Percentiles rank a stretch among this genome's conserved stretches.
phyloP scores from a whole-genome alignment of 78 protist species.

The Blattamonas nauphoetae region DNA sequence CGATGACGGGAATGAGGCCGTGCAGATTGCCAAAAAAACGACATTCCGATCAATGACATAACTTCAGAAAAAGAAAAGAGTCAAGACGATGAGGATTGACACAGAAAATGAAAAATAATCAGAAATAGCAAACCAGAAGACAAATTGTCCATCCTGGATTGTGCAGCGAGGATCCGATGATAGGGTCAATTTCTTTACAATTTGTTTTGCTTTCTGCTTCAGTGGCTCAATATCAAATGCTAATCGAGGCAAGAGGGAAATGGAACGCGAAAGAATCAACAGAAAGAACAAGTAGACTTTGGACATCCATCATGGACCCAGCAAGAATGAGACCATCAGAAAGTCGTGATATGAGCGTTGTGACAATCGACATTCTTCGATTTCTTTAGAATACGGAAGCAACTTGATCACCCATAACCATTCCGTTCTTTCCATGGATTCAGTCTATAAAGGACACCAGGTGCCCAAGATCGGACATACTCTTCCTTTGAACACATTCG shows the following conservation, averaged over 20 bases:
- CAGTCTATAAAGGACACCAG: too few relatives aligned
- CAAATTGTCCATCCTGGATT: not conserved
- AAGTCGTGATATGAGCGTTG: not conserved
- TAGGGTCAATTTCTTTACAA: not conserved
- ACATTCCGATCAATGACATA: not conserved
- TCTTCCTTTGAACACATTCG: too few relatives aligned
- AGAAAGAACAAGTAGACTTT: not conserved
- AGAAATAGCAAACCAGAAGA: not conserved
- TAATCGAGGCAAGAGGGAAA: not conserved
- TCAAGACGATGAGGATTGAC: too few relatives aligned
- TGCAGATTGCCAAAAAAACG: not conserved
- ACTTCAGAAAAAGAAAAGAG: not conserved
- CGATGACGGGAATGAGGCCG: not conserved
- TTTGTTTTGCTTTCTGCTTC: not conserved
- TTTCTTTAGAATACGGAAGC: too few relatives aligned
- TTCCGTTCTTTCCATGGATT: too few relatives aligned
- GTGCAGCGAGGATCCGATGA: not conserved
- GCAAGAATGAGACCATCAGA: not conserved
- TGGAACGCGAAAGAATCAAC: not conserved
- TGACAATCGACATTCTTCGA: not conserved
- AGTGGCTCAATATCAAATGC: not conserved
- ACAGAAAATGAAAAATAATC: too few relatives aligned
- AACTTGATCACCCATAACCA: too few relatives aligned
- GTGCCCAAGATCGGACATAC: too few relatives aligned
- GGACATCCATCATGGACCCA: not conserved